Base-by-base conservation (phyloP, 306 rosid species). In the Datisca glomerata region DNA sequence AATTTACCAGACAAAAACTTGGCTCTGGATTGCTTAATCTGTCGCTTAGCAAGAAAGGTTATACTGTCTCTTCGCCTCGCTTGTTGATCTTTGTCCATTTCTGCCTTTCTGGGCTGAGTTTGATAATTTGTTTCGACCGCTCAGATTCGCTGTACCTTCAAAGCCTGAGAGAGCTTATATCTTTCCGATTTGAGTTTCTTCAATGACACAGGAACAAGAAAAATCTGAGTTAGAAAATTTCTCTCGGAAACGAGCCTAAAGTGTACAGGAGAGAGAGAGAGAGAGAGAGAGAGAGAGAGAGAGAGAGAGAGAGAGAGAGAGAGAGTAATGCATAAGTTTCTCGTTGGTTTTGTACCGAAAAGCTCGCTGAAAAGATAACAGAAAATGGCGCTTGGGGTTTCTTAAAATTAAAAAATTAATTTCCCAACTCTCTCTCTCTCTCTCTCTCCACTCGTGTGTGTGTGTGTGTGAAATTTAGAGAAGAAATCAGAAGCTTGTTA, bases 11-110 rank as follows among this genome's bases (percentile, higher is more conserved):
- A 43, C 27, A 61, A 45, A 56, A 46, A 61, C 45, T 60, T 74
- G 60, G 47, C 67, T 42, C 49, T 41, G 13, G 70, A 53, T 31
- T 59, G 49, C 55, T 68, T 71, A 17, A 62, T 60, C 55, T 57
- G 58, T 31, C 36, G n/a, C 36, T 31, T 31, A 14, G 36, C 36
- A 8, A 31, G n/a, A 31, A 14, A 31, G 36, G n/a, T 14, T 12
- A 3, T 14, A 49, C 60, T 70, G 17, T 55, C 61, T 70, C 78
- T 81, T 57, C 79, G 75, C 69, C 69, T 71, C 75, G 60, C 54
- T 34, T 70, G 65, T 57, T 60, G 64, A 45, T 47, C 43, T 45
- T 76, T 79, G 81, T 73, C 72, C 79, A 67, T 72, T 44, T 66
- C 53, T 38, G 41, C n/a, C 36, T 8, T 8, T 31, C 4, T 8